Evolutionary conservation across 192 early-diverging fungal genomes (phyloP).

Genomic region (Umbelopsis isabellina): DNA sequence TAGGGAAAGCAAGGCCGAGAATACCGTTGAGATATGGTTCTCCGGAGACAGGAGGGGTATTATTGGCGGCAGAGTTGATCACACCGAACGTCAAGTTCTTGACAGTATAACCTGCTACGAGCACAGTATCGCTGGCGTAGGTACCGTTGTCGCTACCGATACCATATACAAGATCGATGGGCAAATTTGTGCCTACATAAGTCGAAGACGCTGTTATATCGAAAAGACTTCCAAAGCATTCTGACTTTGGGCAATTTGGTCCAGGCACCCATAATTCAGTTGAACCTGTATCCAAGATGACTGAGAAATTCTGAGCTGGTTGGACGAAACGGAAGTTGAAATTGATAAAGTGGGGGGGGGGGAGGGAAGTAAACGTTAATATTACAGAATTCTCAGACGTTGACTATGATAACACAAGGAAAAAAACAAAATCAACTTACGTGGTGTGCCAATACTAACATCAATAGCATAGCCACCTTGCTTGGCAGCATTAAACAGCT

Average conservation of each 20-base stretch:
- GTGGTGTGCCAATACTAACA: constrained; percentile 35
- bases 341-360: not conserved
- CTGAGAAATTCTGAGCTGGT: constrained; percentile 17
- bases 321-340: not conserved
- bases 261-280: constrained; percentile 44
- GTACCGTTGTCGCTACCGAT: constrained; percentile 40
- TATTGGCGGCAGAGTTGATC: constrained; percentile 21
- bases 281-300: constrained; percentile 7
- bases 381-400: not conserved
- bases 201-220: constrained; percentile 25
- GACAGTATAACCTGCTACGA: constrained; percentile 24
- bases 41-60: not conserved
- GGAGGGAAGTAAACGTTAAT: not conserved
- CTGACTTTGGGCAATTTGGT: constrained; percentile 7
- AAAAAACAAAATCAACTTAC: constrained; percentile 25
- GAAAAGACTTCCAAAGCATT: constrained; percentile 32
- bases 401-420: constrained; percentile 30
- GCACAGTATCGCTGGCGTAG: constrained; percentile 34
- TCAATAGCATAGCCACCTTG: constrained; percentile 20
- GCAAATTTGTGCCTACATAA: constrained; percentile 14
- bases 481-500: not conserved
- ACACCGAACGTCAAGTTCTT: constrained; percentile 40
- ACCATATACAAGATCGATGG: constrained; percentile 39
- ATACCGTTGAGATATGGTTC: constrained; percentile 33
- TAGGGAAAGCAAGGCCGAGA: constrained; percentile 36